Base-by-base conservation (phyloP, 306 rosid species). In the Castanopsis chinensis region DNA sequence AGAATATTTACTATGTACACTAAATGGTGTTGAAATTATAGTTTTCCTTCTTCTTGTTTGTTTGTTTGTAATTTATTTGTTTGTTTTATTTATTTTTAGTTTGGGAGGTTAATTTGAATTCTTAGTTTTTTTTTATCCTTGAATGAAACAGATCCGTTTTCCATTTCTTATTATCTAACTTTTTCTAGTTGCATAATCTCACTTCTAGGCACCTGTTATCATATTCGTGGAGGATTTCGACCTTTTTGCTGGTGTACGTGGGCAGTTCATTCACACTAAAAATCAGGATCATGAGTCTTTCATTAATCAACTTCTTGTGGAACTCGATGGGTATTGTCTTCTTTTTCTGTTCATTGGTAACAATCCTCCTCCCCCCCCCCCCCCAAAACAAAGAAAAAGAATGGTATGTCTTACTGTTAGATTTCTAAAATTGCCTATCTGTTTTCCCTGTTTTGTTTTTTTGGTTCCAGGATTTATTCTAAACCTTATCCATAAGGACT, bases 301-400 rank as follows among this genome's bases (percentile, higher is more conserved):
- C 90, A 94, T 94, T 75, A 94, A 94, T 91, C 99, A 94, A 87
- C 88, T 94, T 82, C 99, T 94, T 61, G 99, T 94, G 87, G 99
- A 94, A 83, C 99, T 94, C 83, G 99, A 94, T 84, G 99, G 99
- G 99, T 94, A 93, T 35, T 12, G 37, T 85, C 76, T 78, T 56
- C 71, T 71, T 52, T 63, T 79, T 56, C 73, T 75, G 63, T 80
- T 58, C 61, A 27, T 83, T 75, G 68, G 37, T 35, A 67, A 67
- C 20, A 35, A 35, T 15, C 20, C 51, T 65, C 23, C 23, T 2
- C 0, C 2, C 10, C 0, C 14, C 4, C 12, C 4, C 5, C 53
- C 53, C 5, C 14, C n/a, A n/a, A n/a, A n/a, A n/a, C n/a, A n/a
- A n/a, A n/a, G n/a, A n/a, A n/a, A n/a, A n/a, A n/a, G n/a, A 25